A percentile compares a stretch with the other conserved stretches of the same genome.
phyloP scores from a whole-genome alignment of 2,329 filamentous ascomycete species.

The Kalaharituber pfeilii region DNA sequence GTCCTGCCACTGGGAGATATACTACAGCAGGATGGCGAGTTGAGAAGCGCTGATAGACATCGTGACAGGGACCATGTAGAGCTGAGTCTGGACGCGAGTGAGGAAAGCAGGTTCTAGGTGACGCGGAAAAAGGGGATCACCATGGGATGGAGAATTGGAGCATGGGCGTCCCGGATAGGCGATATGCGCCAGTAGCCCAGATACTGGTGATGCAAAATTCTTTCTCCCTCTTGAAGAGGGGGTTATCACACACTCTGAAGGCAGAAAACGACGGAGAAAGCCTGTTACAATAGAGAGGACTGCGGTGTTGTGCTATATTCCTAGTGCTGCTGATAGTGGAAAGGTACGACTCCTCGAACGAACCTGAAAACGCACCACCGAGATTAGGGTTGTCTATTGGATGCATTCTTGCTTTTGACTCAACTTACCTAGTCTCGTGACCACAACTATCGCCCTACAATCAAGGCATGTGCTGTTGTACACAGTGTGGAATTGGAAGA shows the following conservation, averaged over 20 bases:
- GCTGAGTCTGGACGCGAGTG: too few species aligned
- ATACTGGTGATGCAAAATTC: too few species aligned
- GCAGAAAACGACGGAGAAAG: constrained; percentile 62
- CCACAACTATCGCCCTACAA: constrained; percentile 89
- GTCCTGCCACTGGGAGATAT: constrained; percentile 85
- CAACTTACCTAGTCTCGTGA: too few species aligned
- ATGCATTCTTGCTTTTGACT: constrained; percentile 76
- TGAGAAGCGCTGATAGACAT: too few species aligned
- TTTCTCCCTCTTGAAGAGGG: too few species aligned
- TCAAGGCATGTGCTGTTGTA: constrained; percentile 81
- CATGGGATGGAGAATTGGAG: too few species aligned
- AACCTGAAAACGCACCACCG: background rate
- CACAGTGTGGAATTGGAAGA: constrained; percentile 93
- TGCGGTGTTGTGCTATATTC: constrained; percentile 81
- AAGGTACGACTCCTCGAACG: constrained; percentile 38
- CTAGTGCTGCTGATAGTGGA: constrained; percentile 70
- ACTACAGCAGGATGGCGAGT: too few species aligned
- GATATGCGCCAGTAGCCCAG: too few species aligned
- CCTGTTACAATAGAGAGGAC: constrained; percentile 81
- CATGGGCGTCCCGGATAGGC: too few species aligned
- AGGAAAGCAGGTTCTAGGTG: too few species aligned
- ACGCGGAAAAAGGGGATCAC: too few species aligned
- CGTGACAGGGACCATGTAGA: too few species aligned
- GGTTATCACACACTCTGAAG: constrained; percentile 77
- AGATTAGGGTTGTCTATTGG: constrained; percentile 49